Base-by-base conservation (phyloP, 2,329 filamentous ascomycete genomes). In the Stachybotrys chlorohalonatus region DNA sequence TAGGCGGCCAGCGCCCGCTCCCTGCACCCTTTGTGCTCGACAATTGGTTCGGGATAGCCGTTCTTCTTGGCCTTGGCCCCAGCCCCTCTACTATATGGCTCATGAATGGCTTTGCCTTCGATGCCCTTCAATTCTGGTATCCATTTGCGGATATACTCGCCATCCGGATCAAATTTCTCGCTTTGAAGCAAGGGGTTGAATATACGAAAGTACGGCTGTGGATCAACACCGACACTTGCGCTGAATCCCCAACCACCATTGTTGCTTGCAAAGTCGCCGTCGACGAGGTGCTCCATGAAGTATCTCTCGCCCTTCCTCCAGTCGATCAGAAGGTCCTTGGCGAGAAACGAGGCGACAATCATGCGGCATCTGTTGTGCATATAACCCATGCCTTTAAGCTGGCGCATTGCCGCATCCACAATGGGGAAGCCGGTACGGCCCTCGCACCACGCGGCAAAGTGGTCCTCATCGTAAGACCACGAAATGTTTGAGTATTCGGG, bases 311-410 rank as follows among this genome's bases (percentile, higher is more conserved):
- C 90, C 68, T 87, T 82, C 7, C 90, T 82, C 89, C 90, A 95
- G 70, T 95, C 90, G 13, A 94, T 73, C 11, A 93, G 75, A 0
- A 95, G 76, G 61, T 95, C 87, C 64, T 95, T 95, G 50, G 84
- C 77, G 0, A 95, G 74, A 65, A 94, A 95, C 0, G 84, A 92
- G 0, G 89, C 88, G 2, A 87, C 85, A 49, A 92, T 84, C 90
- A 95, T 95, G 31, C 90, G 85, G 62, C 85, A 85, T 9, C 90
- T 84, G 67, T 95, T 95, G 68, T 93, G 90, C 87, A 94, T 90
- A 72, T 85, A 94, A 1, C 82, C 87, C 49, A 79, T 79, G 16
- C 80, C 67, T 11, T 77, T 78, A 7, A 92, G 67, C 69, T 95
- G 89, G 8, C 90, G 81, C 89, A 95, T 94, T 1, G 88, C 89